Evolutionary conservation across 2,329 filamentous ascomycete species (phyloP).

Genomic region (Nothophoma quercina): DNA sequence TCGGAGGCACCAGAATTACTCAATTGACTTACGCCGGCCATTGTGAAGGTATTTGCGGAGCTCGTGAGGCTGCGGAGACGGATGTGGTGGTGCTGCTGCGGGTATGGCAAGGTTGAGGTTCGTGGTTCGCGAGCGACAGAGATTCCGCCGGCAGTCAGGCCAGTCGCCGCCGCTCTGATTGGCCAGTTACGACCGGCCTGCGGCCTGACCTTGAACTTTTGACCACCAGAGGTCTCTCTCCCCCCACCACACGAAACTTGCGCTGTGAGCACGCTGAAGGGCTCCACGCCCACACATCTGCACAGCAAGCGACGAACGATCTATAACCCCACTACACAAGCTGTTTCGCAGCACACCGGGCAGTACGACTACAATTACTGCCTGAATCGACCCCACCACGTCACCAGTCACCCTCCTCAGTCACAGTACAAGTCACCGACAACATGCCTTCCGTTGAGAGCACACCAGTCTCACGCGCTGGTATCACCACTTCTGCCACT

Average conservation of each 20-base stretch:
- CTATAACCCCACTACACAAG: neutral
- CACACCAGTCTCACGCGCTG: conserved; percentile 50
- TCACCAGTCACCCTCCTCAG: neutral
- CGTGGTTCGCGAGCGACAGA: conserved; percentile 28
- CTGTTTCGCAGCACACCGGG: neutral
- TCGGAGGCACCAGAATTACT: neutral
- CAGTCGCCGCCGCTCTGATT: conserved; percentile 37
- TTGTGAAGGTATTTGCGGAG: conserved; percentile 53
- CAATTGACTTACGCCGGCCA: conserved; percentile 65
- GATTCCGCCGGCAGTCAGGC: conserved; percentile 33
- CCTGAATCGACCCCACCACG: neutral
- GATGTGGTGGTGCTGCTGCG: conserved; percentile 35
- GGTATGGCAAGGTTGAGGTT: conserved; percentile 33
- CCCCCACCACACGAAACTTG: conserved; percentile 1
- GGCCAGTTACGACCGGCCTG: conserved; percentile 25
- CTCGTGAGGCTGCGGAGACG: conserved; percentile 30
- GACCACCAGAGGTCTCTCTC: conserved; percentile 9
- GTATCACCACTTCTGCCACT: conserved; percentile 73
- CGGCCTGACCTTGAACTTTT: neutral
- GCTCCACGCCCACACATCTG: conserved; percentile 1
- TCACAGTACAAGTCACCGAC: conserved; percentile 2
- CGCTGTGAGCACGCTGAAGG: conserved; percentile 2
- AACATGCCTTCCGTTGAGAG: conserved; percentile 45
- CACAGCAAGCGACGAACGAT: neutral
- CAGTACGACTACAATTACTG: neutral